Evolutionary conservation across 148 eudicot species (phyloP).

Genomic region (Nepenthes mirabilis): DNA sequence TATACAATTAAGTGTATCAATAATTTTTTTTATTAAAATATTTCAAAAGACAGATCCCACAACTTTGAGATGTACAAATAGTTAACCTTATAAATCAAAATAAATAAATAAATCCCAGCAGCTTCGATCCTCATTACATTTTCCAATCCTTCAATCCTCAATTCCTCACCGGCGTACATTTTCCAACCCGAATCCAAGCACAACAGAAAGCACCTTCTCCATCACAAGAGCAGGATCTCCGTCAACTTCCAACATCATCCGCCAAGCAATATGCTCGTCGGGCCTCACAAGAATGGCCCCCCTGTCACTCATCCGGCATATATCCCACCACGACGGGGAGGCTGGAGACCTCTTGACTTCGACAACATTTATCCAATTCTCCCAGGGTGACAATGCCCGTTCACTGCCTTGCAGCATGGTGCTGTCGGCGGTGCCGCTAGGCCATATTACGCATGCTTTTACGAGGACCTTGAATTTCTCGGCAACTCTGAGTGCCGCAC

Average conservation of each 20-base stretch:
- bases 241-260: slow-evolving; percentile 25
- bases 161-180: too few relatives aligned
- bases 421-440: slow-evolving; percentile 13
- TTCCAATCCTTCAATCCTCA: too few relatives aligned
- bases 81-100: too few relatives aligned
- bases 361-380: slow-evolving; percentile 32
- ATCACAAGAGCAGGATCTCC: slow-evolving; percentile 34
- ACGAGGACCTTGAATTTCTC: slow-evolving; percentile 36
- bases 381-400: slow-evolving; percentile 23
- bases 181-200: slow-evolving; percentile 18
- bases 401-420: slow-evolving; percentile 13
- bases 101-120: too few relatives aligned
- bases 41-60: too few relatives aligned
- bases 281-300: slow-evolving; percentile 97
- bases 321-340: slow-evolving; percentile 79
- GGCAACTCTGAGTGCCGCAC: slow-evolving; percentile 47
- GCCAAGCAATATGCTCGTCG: slow-evolving; percentile 92
- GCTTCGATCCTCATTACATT: too few relatives aligned
- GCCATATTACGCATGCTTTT: slow-evolving; percentile 79
- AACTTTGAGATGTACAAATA: too few relatives aligned
- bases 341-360: slow-evolving; percentile 30
- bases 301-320: slow-evolving; percentile 54
- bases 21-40: too few relatives aligned
- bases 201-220: slow-evolving; percentile 43
- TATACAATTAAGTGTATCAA: too few relatives aligned